Conservation (phyloP, 441 rosid species). For the Erysimum cheiri region DNA sequence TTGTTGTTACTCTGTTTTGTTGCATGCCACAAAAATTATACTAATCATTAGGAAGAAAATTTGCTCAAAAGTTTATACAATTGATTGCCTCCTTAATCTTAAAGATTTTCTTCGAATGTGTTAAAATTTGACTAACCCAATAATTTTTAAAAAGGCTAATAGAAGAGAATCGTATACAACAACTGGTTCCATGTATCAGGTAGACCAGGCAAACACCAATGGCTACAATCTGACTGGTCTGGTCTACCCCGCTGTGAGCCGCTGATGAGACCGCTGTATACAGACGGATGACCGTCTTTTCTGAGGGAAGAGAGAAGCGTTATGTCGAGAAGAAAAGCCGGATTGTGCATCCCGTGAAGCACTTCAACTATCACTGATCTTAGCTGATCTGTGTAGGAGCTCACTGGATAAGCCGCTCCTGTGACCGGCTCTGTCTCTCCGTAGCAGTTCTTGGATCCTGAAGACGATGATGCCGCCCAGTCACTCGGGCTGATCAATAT, state of each 20-base stretch:
- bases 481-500: conserved; percentile 69
- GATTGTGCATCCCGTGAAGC: conserved; percentile 64
- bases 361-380: conserved; percentile 69
- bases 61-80: conserved; percentile 44
- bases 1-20: conserved; percentile 9
- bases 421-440: conserved; percentile 73
- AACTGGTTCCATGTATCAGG: conserved; percentile 96
- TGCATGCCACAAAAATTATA: conserved; percentile 19
- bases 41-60: conserved; percentile 24
- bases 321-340: conserved; percentile 75
- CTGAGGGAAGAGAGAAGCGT: conserved; percentile 81
- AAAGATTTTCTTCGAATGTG: conserved; percentile 35
- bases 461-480: conserved; percentile 59
- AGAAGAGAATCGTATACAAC: conserved; percentile 69
- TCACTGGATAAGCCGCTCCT: conserved; percentile 59
- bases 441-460: conserved; percentile 68
- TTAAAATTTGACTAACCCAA: conserved; percentile 25
- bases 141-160: conserved; percentile 29
- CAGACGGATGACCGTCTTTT: conserved; percentile 91
- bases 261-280: conserved; percentile 79
- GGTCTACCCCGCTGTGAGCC: conserved; percentile 70
- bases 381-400: conserved; percentile 70
- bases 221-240: conserved; percentile 85
- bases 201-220: conserved; percentile 98
- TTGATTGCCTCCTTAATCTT: conserved; percentile 25